phyloP scores from a whole-genome alignment of 257 asterid genomes.

The Catharanthus roseus region DNA sequence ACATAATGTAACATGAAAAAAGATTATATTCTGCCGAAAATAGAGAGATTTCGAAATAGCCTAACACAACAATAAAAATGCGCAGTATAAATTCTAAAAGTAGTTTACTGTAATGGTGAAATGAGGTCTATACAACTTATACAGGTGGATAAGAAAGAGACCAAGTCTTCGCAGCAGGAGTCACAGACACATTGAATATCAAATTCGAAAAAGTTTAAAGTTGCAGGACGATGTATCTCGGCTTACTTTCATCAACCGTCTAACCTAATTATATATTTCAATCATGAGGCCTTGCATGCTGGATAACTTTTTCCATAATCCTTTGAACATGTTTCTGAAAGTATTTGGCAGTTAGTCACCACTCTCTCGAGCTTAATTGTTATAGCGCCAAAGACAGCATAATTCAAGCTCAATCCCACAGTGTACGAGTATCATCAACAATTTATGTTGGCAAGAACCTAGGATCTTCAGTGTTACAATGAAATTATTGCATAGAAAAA shows the following conservation, averaged over 20 bases:
- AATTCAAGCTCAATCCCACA: neutral
- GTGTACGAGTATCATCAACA: neutral
- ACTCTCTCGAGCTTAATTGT: neutral
- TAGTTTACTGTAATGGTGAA: neutral
- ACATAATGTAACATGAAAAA: neutral
- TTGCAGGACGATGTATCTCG: neutral
- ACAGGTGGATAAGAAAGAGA: neutral
- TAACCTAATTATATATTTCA: neutral
- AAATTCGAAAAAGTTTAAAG: neutral
- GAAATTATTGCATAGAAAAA: neutral
- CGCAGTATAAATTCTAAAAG: too few species aligned
- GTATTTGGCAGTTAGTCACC: neutral
- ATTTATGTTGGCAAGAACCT: neutral
- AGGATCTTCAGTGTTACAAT: neutral
- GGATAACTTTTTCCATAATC: neutral
- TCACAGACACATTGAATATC: neutral
- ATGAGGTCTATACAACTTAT: neutral
- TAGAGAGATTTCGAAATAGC: neutral
- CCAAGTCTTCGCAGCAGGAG: neutral
- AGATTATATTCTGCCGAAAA: neutral
- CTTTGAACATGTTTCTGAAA: neutral
- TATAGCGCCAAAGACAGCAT: neutral
- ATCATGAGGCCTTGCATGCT: neutral
- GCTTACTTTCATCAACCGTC: neutral
- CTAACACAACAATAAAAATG: neutral